Conservation (phyloP, 345 rosid genomes). For the Nephelium lappaceum region DNA sequence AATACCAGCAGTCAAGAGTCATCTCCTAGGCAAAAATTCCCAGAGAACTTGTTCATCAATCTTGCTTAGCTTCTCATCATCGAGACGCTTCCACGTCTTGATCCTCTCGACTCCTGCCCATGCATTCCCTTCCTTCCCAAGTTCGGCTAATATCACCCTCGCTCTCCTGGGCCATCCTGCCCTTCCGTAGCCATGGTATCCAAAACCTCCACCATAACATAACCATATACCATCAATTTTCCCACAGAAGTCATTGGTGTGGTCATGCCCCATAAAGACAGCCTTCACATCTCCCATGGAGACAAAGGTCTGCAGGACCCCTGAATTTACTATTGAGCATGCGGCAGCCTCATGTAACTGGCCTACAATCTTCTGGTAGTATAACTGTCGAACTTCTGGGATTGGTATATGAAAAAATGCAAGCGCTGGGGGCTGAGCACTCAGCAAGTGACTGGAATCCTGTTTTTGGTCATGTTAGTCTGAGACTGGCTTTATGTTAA, state of each 20-base stretch:
- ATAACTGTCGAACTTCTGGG: constrained; percentile 64
- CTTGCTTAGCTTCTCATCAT: constrained; percentile 67
- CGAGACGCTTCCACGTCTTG: constrained; percentile 84
- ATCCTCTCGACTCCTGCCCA: constrained; percentile 67
- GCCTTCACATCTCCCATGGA: constrained; percentile 87
- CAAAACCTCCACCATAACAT: constrained; percentile 95
- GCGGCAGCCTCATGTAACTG: constrained; percentile 79
- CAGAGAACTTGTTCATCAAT: constrained; percentile 75
- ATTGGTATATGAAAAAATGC: constrained; percentile 91
- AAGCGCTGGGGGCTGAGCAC: constrained; percentile 31
- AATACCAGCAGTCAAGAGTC: constrained; percentile 4
- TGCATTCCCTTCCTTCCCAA: constrained; percentile 44
- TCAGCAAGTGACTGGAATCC: constrained; percentile 10
- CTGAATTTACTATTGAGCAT: constrained; percentile 69
- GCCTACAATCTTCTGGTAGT: constrained; percentile 57
- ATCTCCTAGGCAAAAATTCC: constrained; percentile 15
- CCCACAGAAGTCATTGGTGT: constrained; percentile 87
- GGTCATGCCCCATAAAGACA: constrained; percentile 86
- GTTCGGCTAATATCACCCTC: constrained; percentile 70
- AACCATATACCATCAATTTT: constrained; percentile 75
- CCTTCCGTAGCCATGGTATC: constrained; percentile 87
- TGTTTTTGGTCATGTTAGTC: constrained; percentile 38
- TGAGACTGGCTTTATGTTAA: constrained; percentile 43
- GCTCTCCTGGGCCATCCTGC: constrained; percentile 78
- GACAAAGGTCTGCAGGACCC: constrained; percentile 60